A percentile compares a stretch with the other conserved stretches of the same genome.
Conservation (phyloP, 2,329 filamentous ascomycete species). For the Decorospora gaudefroyi region DNA sequence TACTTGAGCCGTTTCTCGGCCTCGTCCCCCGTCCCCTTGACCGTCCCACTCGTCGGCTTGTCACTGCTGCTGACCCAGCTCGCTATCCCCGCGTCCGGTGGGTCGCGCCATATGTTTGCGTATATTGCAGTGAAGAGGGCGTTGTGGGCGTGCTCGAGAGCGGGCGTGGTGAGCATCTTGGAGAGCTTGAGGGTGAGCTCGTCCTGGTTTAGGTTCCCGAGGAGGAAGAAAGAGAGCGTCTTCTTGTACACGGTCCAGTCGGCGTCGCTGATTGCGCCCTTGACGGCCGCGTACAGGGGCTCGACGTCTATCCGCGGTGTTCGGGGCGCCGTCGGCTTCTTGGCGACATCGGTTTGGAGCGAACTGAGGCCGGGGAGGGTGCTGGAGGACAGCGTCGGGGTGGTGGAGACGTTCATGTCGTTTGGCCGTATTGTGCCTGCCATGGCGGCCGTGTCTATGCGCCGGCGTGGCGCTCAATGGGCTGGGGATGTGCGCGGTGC, state of each 20-base stretch:
- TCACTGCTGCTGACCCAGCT: slow-evolving; percentile 71
- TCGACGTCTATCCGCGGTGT: slow-evolving; percentile 66
- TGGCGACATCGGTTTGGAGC: slow-evolving; percentile 50
- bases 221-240: slow-evolving; percentile 60
- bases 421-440: slow-evolving; percentile 47
- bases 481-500: slow-evolving; percentile 14
- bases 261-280: slow-evolving; percentile 60
- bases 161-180: slow-evolving; percentile 59
- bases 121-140: slow-evolving; percentile 63
- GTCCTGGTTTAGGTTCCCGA: slow-evolving; percentile 65
- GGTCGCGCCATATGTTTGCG: slow-evolving; percentile 63
- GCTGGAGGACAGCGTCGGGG: slow-evolving; percentile 42
- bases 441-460: slow-evolving; percentile 34
- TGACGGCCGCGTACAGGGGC: slow-evolving; percentile 65
- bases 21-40: slow-evolving; percentile 65
- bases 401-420: slow-evolving; percentile 43
- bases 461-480: slow-evolving; percentile 18
- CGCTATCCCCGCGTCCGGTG: slow-evolving; percentile 65
- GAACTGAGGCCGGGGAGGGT: slow-evolving; percentile 37
- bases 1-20: slow-evolving; percentile 66
- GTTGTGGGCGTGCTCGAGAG: slow-evolving; percentile 64
- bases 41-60: slow-evolving; percentile 72
- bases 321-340: slow-evolving; percentile 55
- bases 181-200: slow-evolving; percentile 63
- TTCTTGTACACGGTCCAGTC: slow-evolving; percentile 66